phyloP scores from a whole-genome alignment of 1,284 basidiomycete genomes.

The Fomes fomentarius region DNA sequence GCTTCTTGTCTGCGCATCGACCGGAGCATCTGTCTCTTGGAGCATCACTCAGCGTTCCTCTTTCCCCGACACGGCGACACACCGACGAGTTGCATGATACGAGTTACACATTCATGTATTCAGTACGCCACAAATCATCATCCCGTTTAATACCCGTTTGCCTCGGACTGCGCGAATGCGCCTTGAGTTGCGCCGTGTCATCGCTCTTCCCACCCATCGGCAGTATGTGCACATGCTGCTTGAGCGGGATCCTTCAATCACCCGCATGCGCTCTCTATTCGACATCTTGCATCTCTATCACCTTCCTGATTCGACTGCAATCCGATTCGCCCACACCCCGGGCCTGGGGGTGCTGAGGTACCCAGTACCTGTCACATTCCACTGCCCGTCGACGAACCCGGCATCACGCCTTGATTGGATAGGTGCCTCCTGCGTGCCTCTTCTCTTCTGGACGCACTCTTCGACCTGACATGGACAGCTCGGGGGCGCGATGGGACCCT shows the following conservation, averaged over 20 bases:
- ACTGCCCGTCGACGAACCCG: not conserved
- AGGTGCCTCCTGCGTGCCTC: not conserved
- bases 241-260: conserved; percentile 18
- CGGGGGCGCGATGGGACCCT: not conserved
- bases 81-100: too few species aligned
- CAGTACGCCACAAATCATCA: not conserved
- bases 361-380: too few species aligned
- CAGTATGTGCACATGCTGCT: not conserved
- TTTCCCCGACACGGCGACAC: too few species aligned
- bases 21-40: too few species aligned
- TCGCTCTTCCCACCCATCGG: not conserved
- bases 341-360: too few species aligned
- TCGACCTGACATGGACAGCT: not conserved
- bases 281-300: not conserved
- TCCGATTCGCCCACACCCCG: too few species aligned
- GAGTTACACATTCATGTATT: not conserved
- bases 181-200: not conserved
- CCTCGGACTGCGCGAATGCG: not conserved
- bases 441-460: not conserved
- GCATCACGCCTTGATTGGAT: not conserved
- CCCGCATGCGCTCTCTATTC: not conserved
- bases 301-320: conserved; percentile 13
- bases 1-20: too few species aligned
- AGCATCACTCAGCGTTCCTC: too few species aligned
- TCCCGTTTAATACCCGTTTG: not conserved